Evolutionary conservation across 441 rosid genomes (phyloP).

Genomic region (Erodium texanum): DNA sequence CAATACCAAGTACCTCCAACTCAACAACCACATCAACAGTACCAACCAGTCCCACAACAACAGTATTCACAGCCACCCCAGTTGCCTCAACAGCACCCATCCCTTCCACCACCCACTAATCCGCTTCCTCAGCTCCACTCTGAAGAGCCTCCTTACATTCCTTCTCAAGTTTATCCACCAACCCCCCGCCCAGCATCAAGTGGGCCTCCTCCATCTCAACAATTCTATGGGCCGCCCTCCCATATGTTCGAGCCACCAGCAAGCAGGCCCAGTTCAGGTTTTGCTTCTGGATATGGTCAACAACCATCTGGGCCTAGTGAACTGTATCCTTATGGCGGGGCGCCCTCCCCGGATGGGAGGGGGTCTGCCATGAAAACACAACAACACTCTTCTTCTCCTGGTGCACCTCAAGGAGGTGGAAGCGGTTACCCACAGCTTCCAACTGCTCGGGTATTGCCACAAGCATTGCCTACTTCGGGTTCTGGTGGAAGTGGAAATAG

Average conservation of each 20-base stretch:
- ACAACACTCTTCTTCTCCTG: conserved; percentile 36
- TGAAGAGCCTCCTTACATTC: conserved; percentile 47
- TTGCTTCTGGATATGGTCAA: conserved; percentile 41
- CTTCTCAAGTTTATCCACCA: conserved; percentile 50
- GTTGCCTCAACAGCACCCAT: conserved; percentile 26
- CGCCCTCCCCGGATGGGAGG: conserved; percentile 51
- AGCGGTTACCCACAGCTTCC: conserved; percentile 71
- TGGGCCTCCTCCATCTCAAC: conserved; percentile 53
- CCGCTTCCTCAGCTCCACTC: conserved; percentile 39
- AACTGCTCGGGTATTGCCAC: conserved; percentile 66
- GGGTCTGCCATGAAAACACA: conserved; percentile 40
- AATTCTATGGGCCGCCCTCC: conserved; percentile 46
- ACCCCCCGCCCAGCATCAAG: conserved; percentile 42
- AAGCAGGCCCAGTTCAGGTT: conserved; percentile 47
- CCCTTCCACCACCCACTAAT: conserved; percentile 18
- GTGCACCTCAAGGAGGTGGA: conserved; percentile 33
- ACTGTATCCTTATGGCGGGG: conserved; percentile 44
- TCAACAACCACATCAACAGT: neutral
- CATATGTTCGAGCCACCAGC: conserved; percentile 52
- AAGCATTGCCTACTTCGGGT: conserved; percentile 57
- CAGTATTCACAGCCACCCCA: conserved; percentile 44
- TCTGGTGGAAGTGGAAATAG: conserved; percentile 58
- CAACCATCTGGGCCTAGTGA: conserved; percentile 43
- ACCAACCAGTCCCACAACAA: conserved; percentile 34
- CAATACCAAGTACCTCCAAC: neutral